Conservation (phyloP, 2,329 filamentous ascomycete genomes). For the Teratosphaeria pseudoeucalypti region DNA sequence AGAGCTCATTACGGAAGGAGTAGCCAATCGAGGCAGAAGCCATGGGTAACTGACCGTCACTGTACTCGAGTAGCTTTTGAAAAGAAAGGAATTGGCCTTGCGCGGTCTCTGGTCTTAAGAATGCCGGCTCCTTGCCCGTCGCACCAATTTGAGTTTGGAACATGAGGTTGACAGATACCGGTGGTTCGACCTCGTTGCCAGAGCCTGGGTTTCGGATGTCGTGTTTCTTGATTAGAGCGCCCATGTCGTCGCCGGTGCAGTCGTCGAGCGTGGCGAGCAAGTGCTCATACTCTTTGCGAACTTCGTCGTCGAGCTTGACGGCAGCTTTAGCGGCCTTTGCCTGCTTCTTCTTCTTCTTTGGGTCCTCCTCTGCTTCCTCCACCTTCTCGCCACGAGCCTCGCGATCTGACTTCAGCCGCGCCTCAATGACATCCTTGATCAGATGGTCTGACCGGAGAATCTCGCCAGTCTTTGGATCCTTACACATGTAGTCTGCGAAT, state of each 20-base stretch:
- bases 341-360: conserved; percentile 81
- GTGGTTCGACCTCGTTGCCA: conserved; percentile 63
- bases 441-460: conserved; percentile 94
- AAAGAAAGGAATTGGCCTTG: conserved; percentile 99
- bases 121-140: conserved; percentile 75
- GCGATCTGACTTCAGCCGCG: conserved; percentile 79
- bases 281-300: conserved; percentile 84
- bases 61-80: conserved; percentile 90
- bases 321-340: conserved; percentile 46
- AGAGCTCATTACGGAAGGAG: conserved; percentile 97
- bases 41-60: conserved; percentile 90
- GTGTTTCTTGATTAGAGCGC: conserved; percentile 79
- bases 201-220: conserved; percentile 82
- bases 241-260: conserved; percentile 78
- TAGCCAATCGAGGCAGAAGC: conserved; percentile 95
- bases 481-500: conserved; percentile 94
- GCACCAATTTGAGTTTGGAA: conserved; percentile 93
- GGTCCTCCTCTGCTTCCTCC: conserved; percentile 62
- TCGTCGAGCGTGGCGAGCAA: conserved; percentile 90
- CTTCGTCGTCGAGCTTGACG: conserved; percentile 75
- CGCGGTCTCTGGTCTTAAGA: conserved; percentile 85
- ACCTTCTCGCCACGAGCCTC: conserved; percentile 75
- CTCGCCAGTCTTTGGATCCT: conserved; percentile 89
- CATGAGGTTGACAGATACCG: conserved; percentile 96
- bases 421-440: conserved; percentile 86